Evolutionary conservation across 2,329 filamentous ascomycete genomes (phyloP).

Genomic region (Clonostachys rosea): DNA sequence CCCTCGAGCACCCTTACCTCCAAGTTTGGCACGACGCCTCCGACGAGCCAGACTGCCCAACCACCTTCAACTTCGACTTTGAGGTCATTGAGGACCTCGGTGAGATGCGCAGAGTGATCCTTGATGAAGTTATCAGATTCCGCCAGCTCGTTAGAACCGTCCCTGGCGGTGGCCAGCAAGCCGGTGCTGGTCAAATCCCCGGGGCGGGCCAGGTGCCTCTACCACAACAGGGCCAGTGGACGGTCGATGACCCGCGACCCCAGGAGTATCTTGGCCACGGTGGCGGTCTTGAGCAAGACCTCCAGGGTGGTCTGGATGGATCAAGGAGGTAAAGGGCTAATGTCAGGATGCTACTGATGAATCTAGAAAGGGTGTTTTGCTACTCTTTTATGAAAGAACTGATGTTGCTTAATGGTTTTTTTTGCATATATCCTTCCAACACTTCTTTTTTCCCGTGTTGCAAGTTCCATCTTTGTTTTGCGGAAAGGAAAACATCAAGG

Average conservation of each 20-base stretch:
- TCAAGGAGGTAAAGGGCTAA: constrained; percentile 11
- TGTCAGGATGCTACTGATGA: no score
- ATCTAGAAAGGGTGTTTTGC: no score
- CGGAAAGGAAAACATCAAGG: no score
- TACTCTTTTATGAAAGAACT: background rate
- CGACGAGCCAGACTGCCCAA: constrained; percentile 90
- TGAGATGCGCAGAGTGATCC: constrained; percentile 95
- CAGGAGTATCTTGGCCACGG: constrained; percentile 49
- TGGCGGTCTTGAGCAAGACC: constrained; percentile 52
- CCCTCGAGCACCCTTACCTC: constrained; percentile 93
- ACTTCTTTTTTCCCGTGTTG: background rate
- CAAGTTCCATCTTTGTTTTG: no score
- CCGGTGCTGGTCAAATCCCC: constrained; percentile 21
- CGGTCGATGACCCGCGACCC: constrained; percentile 53
- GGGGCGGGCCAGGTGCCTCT: constrained; percentile 44
- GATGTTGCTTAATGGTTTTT: background rate
- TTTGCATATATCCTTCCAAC: background rate
- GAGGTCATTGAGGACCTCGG: constrained; percentile 93
- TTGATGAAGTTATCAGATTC: constrained; percentile 91
- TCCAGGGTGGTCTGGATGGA: constrained; percentile 43
- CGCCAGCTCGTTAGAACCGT: constrained; percentile 55
- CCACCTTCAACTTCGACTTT: constrained; percentile 96
- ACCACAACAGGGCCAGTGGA: constrained; percentile 50
- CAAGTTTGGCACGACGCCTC: constrained; percentile 98
- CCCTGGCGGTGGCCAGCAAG: constrained; percentile 27